phyloP scores from a whole-genome alignment of 129 eudicot genomes.

The Centella asiatica region DNA sequence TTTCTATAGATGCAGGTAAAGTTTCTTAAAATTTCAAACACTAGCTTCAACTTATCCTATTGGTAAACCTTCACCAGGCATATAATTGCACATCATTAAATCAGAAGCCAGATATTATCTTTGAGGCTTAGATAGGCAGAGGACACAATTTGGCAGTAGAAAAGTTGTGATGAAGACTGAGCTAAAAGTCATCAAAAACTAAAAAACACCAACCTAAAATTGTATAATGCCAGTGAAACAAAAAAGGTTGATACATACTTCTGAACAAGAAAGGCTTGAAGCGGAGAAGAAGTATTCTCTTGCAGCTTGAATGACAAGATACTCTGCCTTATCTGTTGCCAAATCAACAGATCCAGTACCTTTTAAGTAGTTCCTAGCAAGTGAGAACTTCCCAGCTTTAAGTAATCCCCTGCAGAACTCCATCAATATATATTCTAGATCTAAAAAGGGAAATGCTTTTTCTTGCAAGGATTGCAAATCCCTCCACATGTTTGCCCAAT shows the following conservation, averaged over 20 bases:
- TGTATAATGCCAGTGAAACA: not conserved
- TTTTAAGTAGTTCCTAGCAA: slow-evolving; percentile 77
- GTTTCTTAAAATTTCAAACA: too few species aligned
- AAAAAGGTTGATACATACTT: slow-evolving; percentile 40
- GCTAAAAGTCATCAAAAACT: not conserved
- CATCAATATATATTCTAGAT: slow-evolving; percentile 72
- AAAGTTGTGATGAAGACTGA: not conserved
- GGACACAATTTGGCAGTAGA: not conserved
- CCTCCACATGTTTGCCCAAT: slow-evolving; percentile 94
- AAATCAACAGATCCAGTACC: slow-evolving; percentile 67
- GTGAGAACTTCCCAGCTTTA: slow-evolving; percentile 93
- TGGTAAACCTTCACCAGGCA: too few species aligned
- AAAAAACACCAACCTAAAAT: not conserved
- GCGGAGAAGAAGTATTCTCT: slow-evolving; percentile 92
- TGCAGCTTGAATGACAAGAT: slow-evolving; percentile 87
- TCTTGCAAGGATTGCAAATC: slow-evolving; percentile 82
- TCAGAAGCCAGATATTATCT: not conserved
- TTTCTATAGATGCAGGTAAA: too few species aligned
- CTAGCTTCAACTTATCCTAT: too few species aligned
- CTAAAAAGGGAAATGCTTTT: slow-evolving; percentile 84
- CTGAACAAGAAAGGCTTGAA: slow-evolving; percentile 73
- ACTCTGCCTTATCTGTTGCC: slow-evolving; percentile 82
- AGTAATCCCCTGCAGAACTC: slow-evolving; percentile 95
- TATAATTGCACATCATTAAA: too few species aligned
- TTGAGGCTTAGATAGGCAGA: not conserved